phyloP scores from a whole-genome alignment of 371 early-diverging fungal genomes.

The Funneliformis caledonium region DNA sequence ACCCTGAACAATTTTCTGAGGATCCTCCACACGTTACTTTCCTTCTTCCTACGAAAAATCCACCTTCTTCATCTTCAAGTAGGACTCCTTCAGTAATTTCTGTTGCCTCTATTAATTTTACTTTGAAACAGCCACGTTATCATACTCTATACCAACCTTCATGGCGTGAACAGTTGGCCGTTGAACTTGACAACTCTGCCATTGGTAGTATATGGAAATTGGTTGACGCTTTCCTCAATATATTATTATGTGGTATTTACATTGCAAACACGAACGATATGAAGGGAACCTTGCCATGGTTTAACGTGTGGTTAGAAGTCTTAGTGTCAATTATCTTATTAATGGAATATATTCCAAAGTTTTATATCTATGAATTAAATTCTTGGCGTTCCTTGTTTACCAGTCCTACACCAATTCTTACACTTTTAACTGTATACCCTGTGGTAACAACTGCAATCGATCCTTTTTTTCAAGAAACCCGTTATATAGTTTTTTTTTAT shows the following conservation, averaged over 20 bases:
- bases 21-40: background rate
- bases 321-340: slow-evolving; percentile 36
- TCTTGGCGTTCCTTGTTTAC: slow-evolving; percentile 55
- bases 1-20: background rate
- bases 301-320: slow-evolving; percentile 36
- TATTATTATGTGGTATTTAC: slow-evolving; percentile 54
- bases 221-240: slow-evolving; percentile 57
- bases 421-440: slow-evolving; percentile 49
- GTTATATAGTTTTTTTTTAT: slow-evolving; percentile 60
- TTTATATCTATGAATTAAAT: slow-evolving; percentile 50
- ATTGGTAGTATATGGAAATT: slow-evolving; percentile 66
- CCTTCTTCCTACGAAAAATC: background rate
- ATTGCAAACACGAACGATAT: slow-evolving; percentile 46
- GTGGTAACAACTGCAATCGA: slow-evolving; percentile 41
- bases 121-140: slow-evolving; percentile 38
- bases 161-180: slow-evolving; percentile 42
- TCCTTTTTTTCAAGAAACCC: slow-evolving; percentile 48
- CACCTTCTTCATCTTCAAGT: slow-evolving; percentile 2
- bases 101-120: slow-evolving; percentile 22
- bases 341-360: slow-evolving; percentile 40
- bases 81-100: slow-evolving; percentile 11
- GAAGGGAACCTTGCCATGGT: slow-evolving; percentile 45
- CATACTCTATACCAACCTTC: slow-evolving; percentile 36
- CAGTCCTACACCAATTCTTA: slow-evolving; percentile 57
- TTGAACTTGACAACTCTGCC: slow-evolving; percentile 43